Percentiles rank a stretch among this genome's conserved stretches.
phyloP scores from a whole-genome alignment of 176 grass and related monocot species.

The Paspalum notatum region DNA sequence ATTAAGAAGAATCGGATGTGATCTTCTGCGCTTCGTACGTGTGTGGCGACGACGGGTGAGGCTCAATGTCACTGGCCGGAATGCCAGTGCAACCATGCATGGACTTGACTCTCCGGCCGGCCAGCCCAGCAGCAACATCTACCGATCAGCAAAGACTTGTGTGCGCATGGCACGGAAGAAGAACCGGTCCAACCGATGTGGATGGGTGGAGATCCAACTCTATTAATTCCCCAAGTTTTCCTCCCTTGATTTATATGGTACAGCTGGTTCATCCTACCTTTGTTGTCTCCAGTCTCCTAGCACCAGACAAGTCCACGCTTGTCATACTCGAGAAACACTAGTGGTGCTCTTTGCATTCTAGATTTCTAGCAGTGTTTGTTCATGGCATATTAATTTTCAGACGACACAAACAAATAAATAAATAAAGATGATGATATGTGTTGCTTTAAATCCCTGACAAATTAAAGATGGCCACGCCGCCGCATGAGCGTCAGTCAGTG shows the following conservation, averaged over 20 bases:
- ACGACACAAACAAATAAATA: no score
- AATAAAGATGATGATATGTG: background rate
- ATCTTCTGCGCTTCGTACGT: slow-evolving; percentile 1
- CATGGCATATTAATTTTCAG: background rate
- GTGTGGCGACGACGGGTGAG: slow-evolving; percentile 38
- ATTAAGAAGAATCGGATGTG: background rate
- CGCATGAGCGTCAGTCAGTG: background rate
- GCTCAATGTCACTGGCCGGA: slow-evolving; percentile 3
- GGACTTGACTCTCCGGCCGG: slow-evolving; percentile 40
- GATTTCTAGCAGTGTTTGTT: background rate
- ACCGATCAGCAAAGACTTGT: background rate
- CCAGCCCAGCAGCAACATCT: slow-evolving; percentile 1
- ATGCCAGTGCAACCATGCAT: slow-evolving; percentile 32
- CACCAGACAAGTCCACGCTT: slow-evolving; percentile 35
- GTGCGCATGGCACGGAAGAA: slow-evolving; percentile 26
- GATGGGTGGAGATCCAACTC: background rate
- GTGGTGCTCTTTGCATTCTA: no score
- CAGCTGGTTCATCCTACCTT: background rate
- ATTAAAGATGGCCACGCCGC: background rate
- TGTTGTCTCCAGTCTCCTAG: slow-evolving; percentile 46
- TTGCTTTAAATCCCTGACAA: background rate
- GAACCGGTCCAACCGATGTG: slow-evolving; percentile 40
- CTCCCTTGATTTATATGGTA: slow-evolving; percentile 34
- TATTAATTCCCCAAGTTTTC: slow-evolving; percentile 1
- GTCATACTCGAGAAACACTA: background rate